phyloP scores from a whole-genome alignment of 768 basidiomycete genomes.

The Boletus huronensis region DNA sequence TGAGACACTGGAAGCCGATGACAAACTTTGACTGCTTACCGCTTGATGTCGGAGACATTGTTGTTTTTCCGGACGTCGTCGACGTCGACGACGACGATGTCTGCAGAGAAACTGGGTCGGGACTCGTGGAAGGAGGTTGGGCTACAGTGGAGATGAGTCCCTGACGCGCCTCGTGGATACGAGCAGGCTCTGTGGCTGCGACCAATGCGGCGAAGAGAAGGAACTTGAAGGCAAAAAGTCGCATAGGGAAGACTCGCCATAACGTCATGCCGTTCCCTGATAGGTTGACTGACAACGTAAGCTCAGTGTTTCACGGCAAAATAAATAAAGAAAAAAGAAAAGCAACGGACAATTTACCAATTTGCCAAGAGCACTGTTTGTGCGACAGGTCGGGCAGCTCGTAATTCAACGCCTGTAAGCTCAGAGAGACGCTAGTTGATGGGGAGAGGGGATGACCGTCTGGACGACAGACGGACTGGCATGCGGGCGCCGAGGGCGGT shows the following conservation, averaged over 20 bases:
- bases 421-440: background rate
- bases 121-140: background rate
- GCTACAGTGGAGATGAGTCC: slow-evolving; percentile 5
- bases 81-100: slow-evolving; percentile 1
- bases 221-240: slow-evolving; percentile 7
- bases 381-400: background rate
- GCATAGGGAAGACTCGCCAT: slow-evolving; percentile 1
- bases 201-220: slow-evolving; percentile 7
- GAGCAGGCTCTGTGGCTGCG: slow-evolving; percentile 15
- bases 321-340: background rate
- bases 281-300: background rate
- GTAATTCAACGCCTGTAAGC: background rate
- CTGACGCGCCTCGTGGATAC: slow-evolving; percentile 22
- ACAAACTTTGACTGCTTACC: slow-evolving; percentile 15
- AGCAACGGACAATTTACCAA: background rate
- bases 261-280: slow-evolving; percentile 14
- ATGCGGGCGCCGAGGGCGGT: too few species aligned
- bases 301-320: background rate
- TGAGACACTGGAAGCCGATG: slow-evolving; percentile 7
- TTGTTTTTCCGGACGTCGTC: background rate
- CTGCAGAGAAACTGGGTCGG: slow-evolving; percentile 7
- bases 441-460: background rate
- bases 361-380: background rate
- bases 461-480: background rate
- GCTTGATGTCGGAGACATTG: slow-evolving; percentile 13